Evolutionary conservation across 1,139 yeast species (phyloP), one percentile per base, ranked within the genome.

Genomic region (Yamadazyma triangularis): DNA sequence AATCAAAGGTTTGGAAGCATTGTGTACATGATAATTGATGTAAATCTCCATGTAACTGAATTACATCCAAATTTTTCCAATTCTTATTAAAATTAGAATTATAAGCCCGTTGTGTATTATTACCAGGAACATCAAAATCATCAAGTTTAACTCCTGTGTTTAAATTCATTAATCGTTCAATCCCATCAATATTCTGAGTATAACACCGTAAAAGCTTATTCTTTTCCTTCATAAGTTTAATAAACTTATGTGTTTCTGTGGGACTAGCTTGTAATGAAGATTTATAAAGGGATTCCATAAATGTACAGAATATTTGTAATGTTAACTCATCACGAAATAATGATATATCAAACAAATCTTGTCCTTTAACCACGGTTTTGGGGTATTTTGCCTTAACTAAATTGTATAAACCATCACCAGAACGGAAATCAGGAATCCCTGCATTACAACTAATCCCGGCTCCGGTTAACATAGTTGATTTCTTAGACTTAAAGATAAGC

Each of bases 391-490:
- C 60, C 47, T 81, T 83, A 13, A 81, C 88, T 59, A 79, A 55
- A 40, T 82, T 78, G 60, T 89, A 89, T 15, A 89, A 68, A 2
- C 97, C 97, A 42, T 82, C 78, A 12, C 79, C 65, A 2, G 95
- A 84, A 36, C 97, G 70, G 55, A 89, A 89, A 54, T 89, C 97
- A 1, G 97, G 97, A 33, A 89, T 89, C 0, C 97, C 97, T 1
- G 97, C 96, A 53, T 85, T 87, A 53, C 96, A 87, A 15, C 96
- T 86, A 36, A 89, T 86, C 2, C 97, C 97, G 2, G 97, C 97
- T 7, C 97, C 96, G 0, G 96, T 87, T 34, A 88, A 68, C 7
- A 80, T 68, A 9, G 80, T 63, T 27, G 79, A 62, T 48, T 70
- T 76, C 38, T 69, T 69, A 29, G 68, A 41, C 44, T 78, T 65